Conservation (phyloP, 805 yeast genomes). For the Yamadazyma olivae region DNA sequence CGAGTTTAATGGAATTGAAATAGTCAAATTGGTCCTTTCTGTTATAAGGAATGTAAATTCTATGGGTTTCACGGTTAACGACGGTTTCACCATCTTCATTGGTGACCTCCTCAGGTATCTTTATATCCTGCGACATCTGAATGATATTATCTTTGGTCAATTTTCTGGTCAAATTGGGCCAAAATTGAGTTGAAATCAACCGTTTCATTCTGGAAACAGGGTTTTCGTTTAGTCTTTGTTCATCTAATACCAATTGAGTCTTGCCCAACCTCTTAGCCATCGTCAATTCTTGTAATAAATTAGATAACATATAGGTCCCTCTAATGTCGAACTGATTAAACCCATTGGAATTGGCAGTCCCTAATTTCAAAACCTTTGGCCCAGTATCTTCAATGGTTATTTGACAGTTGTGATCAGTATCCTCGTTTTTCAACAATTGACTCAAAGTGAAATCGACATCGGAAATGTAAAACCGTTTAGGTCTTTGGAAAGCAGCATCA, state of each 20-base stretch:
- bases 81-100: constrained; percentile 29
- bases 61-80: constrained; percentile 54
- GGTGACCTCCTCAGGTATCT: constrained; percentile 52
- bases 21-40: constrained; percentile 73
- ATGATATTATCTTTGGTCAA: constrained; percentile 61
- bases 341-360: constrained; percentile 84
- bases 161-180: constrained; percentile 75
- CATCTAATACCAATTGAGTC: constrained; percentile 75
- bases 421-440: constrained; percentile 70
- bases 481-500: constrained; percentile 19
- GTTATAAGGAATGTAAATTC: constrained; percentile 73
- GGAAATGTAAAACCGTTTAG: constrained; percentile 62
- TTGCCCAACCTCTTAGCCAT: constrained; percentile 81
- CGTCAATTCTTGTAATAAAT: constrained; percentile 82
- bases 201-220: constrained; percentile 78
- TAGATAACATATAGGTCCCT: constrained; percentile 88
- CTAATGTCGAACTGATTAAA: constrained; percentile 67
- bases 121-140: constrained; percentile 74
- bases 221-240: constrained; percentile 78
- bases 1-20: constrained; percentile 50
- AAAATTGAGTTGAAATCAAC: constrained; percentile 71
- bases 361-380: constrained; percentile 27
- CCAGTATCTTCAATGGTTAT: constrained; percentile 39
- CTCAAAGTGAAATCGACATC: constrained; percentile 72
- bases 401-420: constrained; percentile 80